Conservation (phyloP, 2,329 filamentous ascomycete species). For the Penicillium sp. region DNA sequence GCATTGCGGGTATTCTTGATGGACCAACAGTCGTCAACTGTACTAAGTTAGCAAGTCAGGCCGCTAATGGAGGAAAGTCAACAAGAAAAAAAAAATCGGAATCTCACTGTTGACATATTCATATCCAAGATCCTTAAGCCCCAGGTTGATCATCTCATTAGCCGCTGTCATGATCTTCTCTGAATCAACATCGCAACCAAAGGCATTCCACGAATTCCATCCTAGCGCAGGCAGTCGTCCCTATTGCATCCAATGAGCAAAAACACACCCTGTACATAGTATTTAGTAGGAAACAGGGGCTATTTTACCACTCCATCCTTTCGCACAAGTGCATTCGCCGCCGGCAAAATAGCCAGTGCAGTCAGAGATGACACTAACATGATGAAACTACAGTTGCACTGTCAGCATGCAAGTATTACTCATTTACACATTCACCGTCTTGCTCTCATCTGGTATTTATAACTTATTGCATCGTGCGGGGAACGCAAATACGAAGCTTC, state of each 20-base stretch:
- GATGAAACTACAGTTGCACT: background rate
- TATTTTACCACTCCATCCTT: slow-evolving; percentile 34
- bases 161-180: slow-evolving; percentile 53
- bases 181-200: slow-evolving; percentile 54
- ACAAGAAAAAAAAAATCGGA: background rate
- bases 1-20: slow-evolving; percentile 48
- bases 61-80: background rate
- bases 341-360: slow-evolving; percentile 22
- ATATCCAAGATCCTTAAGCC: slow-evolving; percentile 55
- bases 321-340: slow-evolving; percentile 29
- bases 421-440: no score
- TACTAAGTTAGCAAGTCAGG: background rate
- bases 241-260: slow-evolving; percentile 14
- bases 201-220: slow-evolving; percentile 54
- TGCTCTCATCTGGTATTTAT: no score
- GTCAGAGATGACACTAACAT: slow-evolving; percentile 3
- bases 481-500: background rate
- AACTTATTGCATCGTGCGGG: slow-evolving; percentile 11
- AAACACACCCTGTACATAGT: no score
- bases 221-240: slow-evolving; percentile 42
- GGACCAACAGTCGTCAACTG: slow-evolving; percentile 66
- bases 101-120: slow-evolving; percentile 51
- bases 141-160: slow-evolving; percentile 49
- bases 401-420: no score
- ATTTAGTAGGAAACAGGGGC: background rate